Evolutionary conservation across 1,139 yeast species (phyloP), one percentile per base, ranked within the genome.

Genomic region (Suhomyces bolitotheri): DNA sequence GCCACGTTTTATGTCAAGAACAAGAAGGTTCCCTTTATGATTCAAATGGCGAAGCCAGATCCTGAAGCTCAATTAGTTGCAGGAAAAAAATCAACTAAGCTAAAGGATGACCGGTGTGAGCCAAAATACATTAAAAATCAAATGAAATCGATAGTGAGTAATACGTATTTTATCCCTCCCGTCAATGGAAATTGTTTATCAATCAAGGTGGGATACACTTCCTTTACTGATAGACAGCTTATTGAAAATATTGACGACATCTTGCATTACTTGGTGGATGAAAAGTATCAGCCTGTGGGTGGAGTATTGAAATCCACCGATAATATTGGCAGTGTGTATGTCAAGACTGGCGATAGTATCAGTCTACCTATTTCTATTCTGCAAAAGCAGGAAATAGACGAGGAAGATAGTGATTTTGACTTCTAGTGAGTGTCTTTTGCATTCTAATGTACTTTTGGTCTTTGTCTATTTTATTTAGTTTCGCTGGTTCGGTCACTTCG

Each of bases 271-370:
- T 58, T 84, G 27, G 62, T 70, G 2, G 72, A 73, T 27, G 66
- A 62, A 6, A 66, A 71, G 37, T 64, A 62, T 45, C 63, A 54
- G 41, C 84, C 85, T 0, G 71, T 77, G 27, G 87, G 87, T 1
- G 88, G 88, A 1, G 51, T 77, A 10, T 57, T 81, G 28, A 62
- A 62, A 33, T 60, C 63, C 13, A 55, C 64, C 25, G 54, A 56
- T 20, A 68, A 71, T 38, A 56, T 82, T 17, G 66, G 64, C 8
- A 76, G 78, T 25, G 58, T 79, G 13, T 76, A 76, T 49, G 64
- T 82, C 16, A 82, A 82, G 56, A 79, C 87, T 0, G 70, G 73
- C 36, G 81, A 78, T 28, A 80, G 88, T 60, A 66, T 71, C 17
- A 78, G 86, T 60, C 62, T 83, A 49, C 75, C 75, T 1, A 56